A percentile compares a stretch with the other conserved stretches of the same genome.
Evolutionary conservation across 352 stramenopile genomes (phyloP).

Genomic region (Globisporangium radiosum): DNA sequence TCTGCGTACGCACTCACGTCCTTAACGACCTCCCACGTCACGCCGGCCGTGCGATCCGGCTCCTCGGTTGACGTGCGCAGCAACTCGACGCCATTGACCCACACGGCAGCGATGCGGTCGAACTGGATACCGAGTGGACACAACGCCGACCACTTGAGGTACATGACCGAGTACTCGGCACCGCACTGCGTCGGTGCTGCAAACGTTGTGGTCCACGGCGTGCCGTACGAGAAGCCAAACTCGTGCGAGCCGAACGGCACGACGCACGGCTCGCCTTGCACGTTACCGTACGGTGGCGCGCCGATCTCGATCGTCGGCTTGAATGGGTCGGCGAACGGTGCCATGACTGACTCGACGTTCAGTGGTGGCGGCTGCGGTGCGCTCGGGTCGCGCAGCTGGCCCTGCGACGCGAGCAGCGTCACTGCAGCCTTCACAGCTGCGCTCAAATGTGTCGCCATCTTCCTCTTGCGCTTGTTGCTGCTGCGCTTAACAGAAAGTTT

Average conservation of each 20-base stretch:
- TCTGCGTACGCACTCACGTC: constrained; percentile 58
- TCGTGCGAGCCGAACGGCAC: constrained; percentile 37
- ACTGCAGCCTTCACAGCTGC: constrained; percentile 17
- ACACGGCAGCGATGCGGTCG: constrained; percentile 68
- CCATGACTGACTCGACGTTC: constrained; percentile 3
- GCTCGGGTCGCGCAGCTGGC: constrained; percentile 18
- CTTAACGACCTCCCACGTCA: constrained; percentile 58
- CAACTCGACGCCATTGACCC: constrained; percentile 64
- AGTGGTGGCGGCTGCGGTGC: constrained; percentile 3
- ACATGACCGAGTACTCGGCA: constrained; percentile 39
- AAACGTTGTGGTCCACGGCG: constrained; percentile 39
- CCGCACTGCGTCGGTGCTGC: constrained; percentile 27
- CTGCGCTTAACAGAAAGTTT: too few species aligned
- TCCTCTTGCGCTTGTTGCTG: too few species aligned
- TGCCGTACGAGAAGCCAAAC: constrained; percentile 54
- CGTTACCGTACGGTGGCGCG: constrained; percentile 34
- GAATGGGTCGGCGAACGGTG: constrained; percentile 6
- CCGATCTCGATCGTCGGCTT: constrained; percentile 35
- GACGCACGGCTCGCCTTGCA: constrained; percentile 32
- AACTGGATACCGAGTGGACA: constrained; percentile 49
- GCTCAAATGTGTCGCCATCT: constrained; percentile 9
- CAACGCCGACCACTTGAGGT: constrained; percentile 44
- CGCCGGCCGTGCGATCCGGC: constrained; percentile 30
- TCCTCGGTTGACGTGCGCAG: constrained; percentile 72
- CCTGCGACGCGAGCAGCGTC: constrained; percentile 28